Percentiles rank a stretch among this genome's conserved stretches.
Conservation (phyloP, 768 basidiomycete genomes). For the Exsudoporus frostii region DNA sequence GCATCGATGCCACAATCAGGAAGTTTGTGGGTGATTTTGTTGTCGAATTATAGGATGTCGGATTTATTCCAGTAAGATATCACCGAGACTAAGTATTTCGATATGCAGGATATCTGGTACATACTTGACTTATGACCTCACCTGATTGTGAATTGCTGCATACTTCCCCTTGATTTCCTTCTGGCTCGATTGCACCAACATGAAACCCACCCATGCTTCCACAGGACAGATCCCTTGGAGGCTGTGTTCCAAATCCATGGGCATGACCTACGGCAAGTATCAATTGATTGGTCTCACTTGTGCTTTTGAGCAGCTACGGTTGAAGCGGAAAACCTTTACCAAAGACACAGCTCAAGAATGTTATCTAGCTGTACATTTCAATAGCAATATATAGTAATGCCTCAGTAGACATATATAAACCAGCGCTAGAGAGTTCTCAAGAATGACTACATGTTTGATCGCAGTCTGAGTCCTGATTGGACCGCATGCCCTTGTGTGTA, state of each 20-base stretch:
- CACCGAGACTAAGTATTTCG: neutral
- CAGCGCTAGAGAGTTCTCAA: neutral
- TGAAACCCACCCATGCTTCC: too few species aligned
- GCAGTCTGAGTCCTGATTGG: neutral
- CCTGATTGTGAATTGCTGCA: neutral
- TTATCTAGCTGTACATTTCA: neutral
- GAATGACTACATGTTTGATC: neutral
- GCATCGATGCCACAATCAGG: too few species aligned
- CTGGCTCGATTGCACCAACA: neutral
- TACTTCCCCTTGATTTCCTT: neutral
- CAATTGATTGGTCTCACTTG: too few species aligned
- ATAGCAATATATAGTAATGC: neutral
- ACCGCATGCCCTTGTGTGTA: neutral
- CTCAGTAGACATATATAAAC: neutral
- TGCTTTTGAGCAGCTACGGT: too few species aligned
- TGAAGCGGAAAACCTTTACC: too few species aligned
- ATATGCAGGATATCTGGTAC: neutral
- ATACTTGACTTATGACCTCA: neutral
- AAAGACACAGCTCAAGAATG: too few species aligned
- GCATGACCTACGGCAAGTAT: neutral
- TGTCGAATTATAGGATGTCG: neutral
- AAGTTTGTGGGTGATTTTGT: too few species aligned
- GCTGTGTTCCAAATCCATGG: neutral
- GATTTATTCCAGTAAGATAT: neutral
- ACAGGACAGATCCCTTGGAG: neutral